phyloP scores from a whole-genome alignment of 202 grass and related monocot species.

The Digitaria exilis region DNA sequence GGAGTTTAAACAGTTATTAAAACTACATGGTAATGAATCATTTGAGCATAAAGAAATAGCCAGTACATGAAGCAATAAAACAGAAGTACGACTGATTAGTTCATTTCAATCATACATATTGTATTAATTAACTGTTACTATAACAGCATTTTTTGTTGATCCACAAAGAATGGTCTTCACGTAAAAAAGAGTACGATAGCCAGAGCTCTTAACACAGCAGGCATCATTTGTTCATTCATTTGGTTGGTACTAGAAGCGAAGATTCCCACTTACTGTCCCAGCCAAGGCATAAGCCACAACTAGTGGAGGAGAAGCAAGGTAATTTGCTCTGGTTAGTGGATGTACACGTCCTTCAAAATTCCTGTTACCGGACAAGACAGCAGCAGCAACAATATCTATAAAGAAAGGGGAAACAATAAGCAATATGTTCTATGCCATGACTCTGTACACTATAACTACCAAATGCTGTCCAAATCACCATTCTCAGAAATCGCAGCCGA shows the following conservation, averaged over 20 bases:
- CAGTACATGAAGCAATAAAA: background rate
- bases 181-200: background rate
- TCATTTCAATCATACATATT: background rate
- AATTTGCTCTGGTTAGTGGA: slow-evolving; percentile 96
- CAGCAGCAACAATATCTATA: slow-evolving; percentile 93
- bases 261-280: slow-evolving; percentile 68
- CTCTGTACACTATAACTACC: slow-evolving; percentile 13
- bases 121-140: background rate
- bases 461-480: slow-evolving; percentile 49
- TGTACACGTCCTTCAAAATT: slow-evolving; percentile 98
- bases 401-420: slow-evolving; percentile 32
- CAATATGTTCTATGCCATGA: slow-evolving; percentile 9
- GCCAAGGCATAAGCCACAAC: slow-evolving; percentile 99
- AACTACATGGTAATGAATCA: background rate
- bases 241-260: background rate
- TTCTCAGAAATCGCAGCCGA: slow-evolving; percentile 85
- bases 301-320: slow-evolving; percentile 93
- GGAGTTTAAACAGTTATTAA: background rate
- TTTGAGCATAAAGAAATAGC: slow-evolving; percentile 6
- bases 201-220: background rate
- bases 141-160: background rate
- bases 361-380: slow-evolving; percentile 93
- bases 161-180: background rate
- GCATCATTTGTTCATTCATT: background rate
- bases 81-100: background rate